Base-by-base conservation (phyloP, 1,284 basidiomycete genomes). In the Boletus semigastroideus region DNA sequence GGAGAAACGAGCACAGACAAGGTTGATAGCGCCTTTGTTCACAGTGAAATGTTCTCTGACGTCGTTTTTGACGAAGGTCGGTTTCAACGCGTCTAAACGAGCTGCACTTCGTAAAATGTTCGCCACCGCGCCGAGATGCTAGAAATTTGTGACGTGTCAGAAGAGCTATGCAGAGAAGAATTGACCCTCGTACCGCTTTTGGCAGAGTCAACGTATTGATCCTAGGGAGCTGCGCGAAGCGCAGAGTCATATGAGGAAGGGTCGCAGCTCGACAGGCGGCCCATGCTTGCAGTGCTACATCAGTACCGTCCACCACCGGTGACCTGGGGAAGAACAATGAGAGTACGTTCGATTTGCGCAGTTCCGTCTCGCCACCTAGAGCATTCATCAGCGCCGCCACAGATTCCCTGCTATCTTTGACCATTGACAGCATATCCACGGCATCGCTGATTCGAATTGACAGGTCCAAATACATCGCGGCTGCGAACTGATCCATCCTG, bases 241-340 rank as follows among this genome's bases (percentile, higher is more conserved):
- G 55, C 3, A 22, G 12, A 20, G 42, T 38, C 65, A 65, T 67
- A 20, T 47, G 4, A 12, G 53, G 36, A 7, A 70, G 17, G 5
- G 57, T 64, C 1, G 64, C 67, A 7, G 70, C 69, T 27, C 63
- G 60, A 52, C 62, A 72, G 2, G 76, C 72, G 3, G 68, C 67
- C 79, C 78, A 82, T 5, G 80, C 77, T 47, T 72, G 71, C 16
- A 72, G 54, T 1, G 72, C 75, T n/a, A 69, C 65, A 25, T 61
- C 47, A 4, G 42, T 3, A 14, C 30, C 1, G 14, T 58, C 43
- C 8, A 38, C 13, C 66, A 56, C 27, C 65, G 59, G n/a, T 58
- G 54, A 22, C 54, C 48, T 8, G 6, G 5, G 16, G 57, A 79
- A 78, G 51, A 82, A 78, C 2, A 75, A 49, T 0, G 54, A 48